A percentile compares a stretch with the other conserved stretches of the same genome.
These are phyloP conservation scores for Leccinum incarnatum DNA, from an alignment of 768 basidiomycete genomes.

Conservation along the genomic window DNA sequence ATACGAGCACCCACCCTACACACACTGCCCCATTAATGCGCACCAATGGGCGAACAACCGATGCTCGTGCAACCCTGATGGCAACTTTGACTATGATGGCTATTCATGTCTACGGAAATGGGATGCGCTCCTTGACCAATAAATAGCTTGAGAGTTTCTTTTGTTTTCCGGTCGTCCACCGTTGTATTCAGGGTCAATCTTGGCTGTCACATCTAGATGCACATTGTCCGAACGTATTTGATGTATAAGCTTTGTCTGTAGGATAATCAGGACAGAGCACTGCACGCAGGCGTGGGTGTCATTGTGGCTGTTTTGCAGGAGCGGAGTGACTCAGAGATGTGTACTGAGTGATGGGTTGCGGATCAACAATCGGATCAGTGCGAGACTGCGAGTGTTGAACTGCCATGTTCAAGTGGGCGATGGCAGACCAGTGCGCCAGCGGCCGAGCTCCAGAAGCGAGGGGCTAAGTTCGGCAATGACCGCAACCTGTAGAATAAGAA, in stretches of 20 bases:
- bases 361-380: not conserved
- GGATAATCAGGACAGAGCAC: not conserved
- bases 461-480: too few species aligned
- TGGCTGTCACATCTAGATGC: not conserved
- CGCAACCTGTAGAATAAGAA: too few species aligned
- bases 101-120: slow-evolving; percentile 28
- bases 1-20: slow-evolving; percentile 29
- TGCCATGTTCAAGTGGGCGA: too few species aligned
- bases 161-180: not conserved
- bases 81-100: slow-evolving; percentile 28
- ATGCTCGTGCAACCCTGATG: slow-evolving; percentile 24
- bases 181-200: not conserved
- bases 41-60: slow-evolving; percentile 22
- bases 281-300: not conserved
- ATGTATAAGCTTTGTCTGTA: not conserved
- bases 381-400: too few species aligned
- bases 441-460: too few species aligned
- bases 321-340: not conserved
- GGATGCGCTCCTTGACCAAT: slow-evolving; percentile 12
- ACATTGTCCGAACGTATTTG: not conserved
- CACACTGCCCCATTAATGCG: slow-evolving; percentile 21
- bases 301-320: not conserved
- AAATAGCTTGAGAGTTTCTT: not conserved
- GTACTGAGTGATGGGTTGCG: not conserved
- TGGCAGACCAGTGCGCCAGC: too few species aligned